Percentiles rank a stretch among this genome's conserved stretches.
phyloP scores from a whole-genome alignment of 495 filamentous ascomycete genomes.

The Ascobolus immersus region DNA sequence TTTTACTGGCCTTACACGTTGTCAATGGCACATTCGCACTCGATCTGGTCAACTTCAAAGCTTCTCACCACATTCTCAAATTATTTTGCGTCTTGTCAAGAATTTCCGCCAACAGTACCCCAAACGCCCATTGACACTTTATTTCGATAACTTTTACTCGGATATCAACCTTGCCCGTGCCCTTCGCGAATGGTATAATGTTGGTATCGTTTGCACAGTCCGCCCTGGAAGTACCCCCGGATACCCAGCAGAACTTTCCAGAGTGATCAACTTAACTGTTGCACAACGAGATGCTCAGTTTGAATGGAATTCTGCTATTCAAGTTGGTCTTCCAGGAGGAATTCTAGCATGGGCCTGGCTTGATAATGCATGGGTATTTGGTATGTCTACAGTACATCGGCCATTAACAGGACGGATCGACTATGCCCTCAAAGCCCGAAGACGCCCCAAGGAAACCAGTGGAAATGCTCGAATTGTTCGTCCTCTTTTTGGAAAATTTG shows the following conservation, averaged over 20 bases:
- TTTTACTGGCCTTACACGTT: not conserved
- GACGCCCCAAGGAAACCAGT: not conserved
- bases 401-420: not conserved
- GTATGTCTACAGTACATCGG: constrained; percentile 6
- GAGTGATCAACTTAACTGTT: not conserved
- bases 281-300: not conserved
- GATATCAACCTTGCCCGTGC: constrained; percentile 1
- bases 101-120: not conserved
- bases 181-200: not conserved
- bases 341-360: too few species aligned
- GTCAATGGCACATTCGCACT: constrained; percentile 1
- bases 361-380: constrained; percentile 2
- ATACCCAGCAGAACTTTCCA: constrained; percentile 3
- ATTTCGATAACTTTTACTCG: too few species aligned
- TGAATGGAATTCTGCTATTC: not conserved
- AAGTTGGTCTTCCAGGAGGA: too few species aligned
- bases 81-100: constrained; percentile 6
- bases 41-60: constrained; percentile 1
- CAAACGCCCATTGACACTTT: too few species aligned
- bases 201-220: constrained; percentile 3
- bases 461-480: too few species aligned
- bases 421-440: not conserved
- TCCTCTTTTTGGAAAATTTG: constrained; percentile 1
- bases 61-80: not conserved
- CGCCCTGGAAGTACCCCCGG: too few species aligned